A percentile compares a stretch with the other conserved stretches of the same genome.
Evolutionary conservation across 2,329 filamentous ascomycete genomes (phyloP).

Genomic region (Botrytis medusae): DNA sequence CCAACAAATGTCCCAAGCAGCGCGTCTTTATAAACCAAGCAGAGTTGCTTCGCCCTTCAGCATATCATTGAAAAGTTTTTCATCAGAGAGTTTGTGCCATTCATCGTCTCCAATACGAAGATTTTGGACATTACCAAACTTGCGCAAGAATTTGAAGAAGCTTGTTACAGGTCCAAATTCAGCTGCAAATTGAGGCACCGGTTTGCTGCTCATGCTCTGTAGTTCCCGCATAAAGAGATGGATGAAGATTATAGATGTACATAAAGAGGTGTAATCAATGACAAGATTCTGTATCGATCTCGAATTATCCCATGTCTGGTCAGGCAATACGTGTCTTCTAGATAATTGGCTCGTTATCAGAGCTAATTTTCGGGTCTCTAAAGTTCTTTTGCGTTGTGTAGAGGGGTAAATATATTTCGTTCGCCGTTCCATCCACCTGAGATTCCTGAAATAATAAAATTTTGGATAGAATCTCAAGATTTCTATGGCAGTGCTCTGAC

Average conservation of each 20-base stretch:
- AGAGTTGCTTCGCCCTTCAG: neutral
- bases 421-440: no score
- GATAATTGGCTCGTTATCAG: no score
- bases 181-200: neutral
- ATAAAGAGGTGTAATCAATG: neutral
- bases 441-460: neutral
- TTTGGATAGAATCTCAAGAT: neutral
- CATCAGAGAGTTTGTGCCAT: neutral
- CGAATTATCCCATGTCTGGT: neutral
- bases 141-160: neutral
- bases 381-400: neutral
- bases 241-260: neutral
- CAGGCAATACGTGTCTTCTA: neutral
- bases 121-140: neutral
- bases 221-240: neutral
- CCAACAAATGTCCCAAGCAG: neutral
- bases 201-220: no score
- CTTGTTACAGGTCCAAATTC: neutral
- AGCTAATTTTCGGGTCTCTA: neutral
- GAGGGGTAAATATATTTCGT: neutral
- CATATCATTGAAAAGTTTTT: neutral
- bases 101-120: neutral
- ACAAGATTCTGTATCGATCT: neutral
- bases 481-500: rapidly evolving
- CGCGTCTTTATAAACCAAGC: neutral